Conservation (phyloP, 225 moss, liverwort and hornwort species). For the Thuidium tamariscinum region DNA sequence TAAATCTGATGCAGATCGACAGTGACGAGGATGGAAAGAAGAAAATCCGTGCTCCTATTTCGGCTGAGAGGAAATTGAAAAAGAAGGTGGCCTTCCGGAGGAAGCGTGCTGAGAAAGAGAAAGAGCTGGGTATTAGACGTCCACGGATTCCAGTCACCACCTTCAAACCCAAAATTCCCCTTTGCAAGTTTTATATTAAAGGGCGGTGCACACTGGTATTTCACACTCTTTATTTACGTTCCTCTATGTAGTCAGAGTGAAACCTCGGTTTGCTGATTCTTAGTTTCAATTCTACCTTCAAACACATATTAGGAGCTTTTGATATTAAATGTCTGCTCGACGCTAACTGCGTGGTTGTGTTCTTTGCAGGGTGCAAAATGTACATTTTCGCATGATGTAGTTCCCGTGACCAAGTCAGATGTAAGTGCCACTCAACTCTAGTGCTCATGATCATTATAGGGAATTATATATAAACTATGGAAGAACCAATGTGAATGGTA, state of each 20-base stretch:
- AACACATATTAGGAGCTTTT: not conserved
- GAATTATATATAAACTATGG: not conserved
- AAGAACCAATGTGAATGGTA: not conserved
- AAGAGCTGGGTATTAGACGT: conserved; percentile 67
- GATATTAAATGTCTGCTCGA: not conserved
- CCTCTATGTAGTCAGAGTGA: not conserved
- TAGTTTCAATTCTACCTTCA: not conserved
- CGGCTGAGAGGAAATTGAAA: conserved; percentile 84
- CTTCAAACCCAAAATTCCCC: conserved; percentile 57
- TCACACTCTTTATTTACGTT: not conserved
- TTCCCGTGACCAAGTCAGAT: conserved; percentile 91
- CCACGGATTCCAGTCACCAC: conserved; percentile 37
- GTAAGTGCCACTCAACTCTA: conserved; percentile 17
- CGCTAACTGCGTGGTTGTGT: not conserved
- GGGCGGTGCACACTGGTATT: conserved; percentile 88
- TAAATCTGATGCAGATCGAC: conserved; percentile 36
- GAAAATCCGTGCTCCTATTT: conserved; percentile 77
- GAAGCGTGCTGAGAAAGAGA: conserved; percentile 87
- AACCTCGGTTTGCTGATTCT: not conserved
- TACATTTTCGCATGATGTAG: conserved; percentile 84
- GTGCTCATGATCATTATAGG: not conserved
- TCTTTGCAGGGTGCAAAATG: conserved; percentile 72
- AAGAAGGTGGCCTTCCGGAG: conserved; percentile 86
- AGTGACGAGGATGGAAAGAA: conserved; percentile 56
- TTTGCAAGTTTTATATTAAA: conserved; percentile 85